A percentile compares a stretch with the other conserved stretches of the same genome.
These are phyloP conservation scores for Diaporthe vexans DNA, from an alignment of 2,329 filamentous ascomycete species.

Conservation along the genomic window DNA sequence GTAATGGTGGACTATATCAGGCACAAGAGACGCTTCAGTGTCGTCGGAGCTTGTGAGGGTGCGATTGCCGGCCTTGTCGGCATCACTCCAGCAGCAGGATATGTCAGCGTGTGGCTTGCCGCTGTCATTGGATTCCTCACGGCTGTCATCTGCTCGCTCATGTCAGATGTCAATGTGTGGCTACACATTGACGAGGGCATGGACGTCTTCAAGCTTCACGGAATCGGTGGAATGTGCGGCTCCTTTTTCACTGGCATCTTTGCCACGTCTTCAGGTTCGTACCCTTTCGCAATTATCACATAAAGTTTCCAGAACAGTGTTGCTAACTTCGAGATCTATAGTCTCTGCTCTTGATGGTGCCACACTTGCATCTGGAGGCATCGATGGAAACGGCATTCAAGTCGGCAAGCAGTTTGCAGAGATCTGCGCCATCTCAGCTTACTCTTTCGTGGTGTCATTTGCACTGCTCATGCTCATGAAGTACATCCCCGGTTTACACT, in stretches of 20 bases:
- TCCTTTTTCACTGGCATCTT: constrained; percentile 71
- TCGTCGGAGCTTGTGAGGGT: constrained; percentile 66
- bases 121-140: constrained; percentile 67
- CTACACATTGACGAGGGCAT: constrained; percentile 69
- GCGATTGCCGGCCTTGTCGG: constrained; percentile 70
- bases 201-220: constrained; percentile 72
- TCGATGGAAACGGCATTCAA: constrained; percentile 67
- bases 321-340: constrained; percentile 43
- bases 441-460: constrained; percentile 67
- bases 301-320: not conserved
- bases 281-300: constrained; percentile 21
- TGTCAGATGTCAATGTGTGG: constrained; percentile 64
- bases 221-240: constrained; percentile 70
- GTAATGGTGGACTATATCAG: constrained; percentile 64
- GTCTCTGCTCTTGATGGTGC: constrained; percentile 67
- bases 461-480: constrained; percentile 68
- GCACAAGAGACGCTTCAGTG: constrained; percentile 61
- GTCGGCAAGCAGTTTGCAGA: constrained; percentile 70
- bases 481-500: constrained; percentile 68
- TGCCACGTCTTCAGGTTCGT: constrained; percentile 55
- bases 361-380: constrained; percentile 57
- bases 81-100: constrained; percentile 71
- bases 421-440: constrained; percentile 67
- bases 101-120: constrained; percentile 65
- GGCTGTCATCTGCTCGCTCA: constrained; percentile 60